These are phyloP conservation scores for Chaetoscypha palmicola DNA, from an alignment of 2,329 filamentous ascomycete genomes.

Conservation along the genomic window DNA sequence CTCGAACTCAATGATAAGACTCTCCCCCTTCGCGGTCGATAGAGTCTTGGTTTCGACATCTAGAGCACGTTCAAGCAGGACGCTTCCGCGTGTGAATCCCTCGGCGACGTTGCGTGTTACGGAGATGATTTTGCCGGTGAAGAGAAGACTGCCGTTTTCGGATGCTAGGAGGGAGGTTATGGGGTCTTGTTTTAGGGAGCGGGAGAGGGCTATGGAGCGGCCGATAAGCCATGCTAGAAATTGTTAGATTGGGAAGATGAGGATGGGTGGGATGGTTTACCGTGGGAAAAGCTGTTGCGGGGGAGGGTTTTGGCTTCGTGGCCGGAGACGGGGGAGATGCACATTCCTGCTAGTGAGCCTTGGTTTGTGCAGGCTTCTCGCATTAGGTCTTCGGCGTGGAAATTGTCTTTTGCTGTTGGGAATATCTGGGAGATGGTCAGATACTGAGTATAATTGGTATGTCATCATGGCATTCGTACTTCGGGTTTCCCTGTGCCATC, in stretches of 20 bases:
- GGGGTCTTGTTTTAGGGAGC: conserved; percentile 24
- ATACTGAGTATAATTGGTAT: neutral
- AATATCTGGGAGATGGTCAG: conserved; percentile 17
- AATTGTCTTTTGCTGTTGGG: conserved; percentile 16
- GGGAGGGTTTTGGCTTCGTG: conserved; percentile 26
- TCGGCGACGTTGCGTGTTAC: conserved; percentile 24
- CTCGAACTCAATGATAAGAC: conserved; percentile 26
- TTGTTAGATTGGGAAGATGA: neutral
- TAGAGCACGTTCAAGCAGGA: conserved; percentile 20
- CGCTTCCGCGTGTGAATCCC: conserved; percentile 27
- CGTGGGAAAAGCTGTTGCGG: conserved; percentile 27
- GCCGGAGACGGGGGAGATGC: conserved; percentile 23
- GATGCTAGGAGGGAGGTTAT: conserved; percentile 22
- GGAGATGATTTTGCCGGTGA: conserved; percentile 27
- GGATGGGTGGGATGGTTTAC: conserved; percentile 5
- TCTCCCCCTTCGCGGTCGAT: neutral
- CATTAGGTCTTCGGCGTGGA: conserved; percentile 26
- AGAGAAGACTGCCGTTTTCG: conserved; percentile 26
- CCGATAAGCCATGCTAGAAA: conserved; percentile 45
- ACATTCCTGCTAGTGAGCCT: conserved; percentile 26
- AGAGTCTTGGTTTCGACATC: neutral
- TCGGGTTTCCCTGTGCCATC: conserved; percentile 18
- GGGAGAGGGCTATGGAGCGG: conserved; percentile 44
- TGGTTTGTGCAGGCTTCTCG: conserved; percentile 23
- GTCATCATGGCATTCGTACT: conserved; percentile 10